Base-by-base conservation (phyloP, 306 rosid species). In the Prosopis cineraria region DNA sequence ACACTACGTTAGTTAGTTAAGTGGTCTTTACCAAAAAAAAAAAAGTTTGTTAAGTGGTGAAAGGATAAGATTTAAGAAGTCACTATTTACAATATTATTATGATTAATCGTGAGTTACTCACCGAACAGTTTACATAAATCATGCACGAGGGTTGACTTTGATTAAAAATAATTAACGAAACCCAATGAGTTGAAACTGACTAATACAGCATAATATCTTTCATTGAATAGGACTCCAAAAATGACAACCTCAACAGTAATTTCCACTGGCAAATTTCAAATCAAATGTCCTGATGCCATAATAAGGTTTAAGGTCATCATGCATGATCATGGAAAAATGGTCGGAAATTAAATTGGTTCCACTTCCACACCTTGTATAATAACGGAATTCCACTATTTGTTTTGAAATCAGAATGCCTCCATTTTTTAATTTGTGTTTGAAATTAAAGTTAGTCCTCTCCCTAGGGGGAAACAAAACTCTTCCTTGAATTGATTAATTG, bases 111-210 rank as follows among this genome's bases (percentile, higher is more conserved):
- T 30, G 30, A 12, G 6, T 31, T 13, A 62, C 10, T 25, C 64
- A 56, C 3, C 16, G 22, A 16, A 62, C 22, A 14, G 41, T 33
- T 62, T 33, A n/a, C 27, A 8, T 34, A 64, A 33, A 64, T 64
- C 29, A 64, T 64, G 24, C 24, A 22, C 62, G 0, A 3, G 7
- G 62, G 62, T 55, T 55, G 62, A 55, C 31, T 55, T 55, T 55
- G 62, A 24, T 22, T 24, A 55, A 24, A 53, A 55, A 24, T 52
- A 55, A 24, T 52, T 52, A 52, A 19, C 17, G 62, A 24, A 2
- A 55, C 24, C 31, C 62, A 55, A 22, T 24, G 31, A 11, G 52
- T 66, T 66, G 72, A 67, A 67, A 41, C 44, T 40, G 50, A 67
- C 34, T 22, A 39, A 20, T 67, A 67, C 33, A 40, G 34, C 22